These are phyloP conservation scores for Jaltomata sinuosa DNA, from an alignment of 257 asterid genomes.

Conservation along the genomic window DNA sequence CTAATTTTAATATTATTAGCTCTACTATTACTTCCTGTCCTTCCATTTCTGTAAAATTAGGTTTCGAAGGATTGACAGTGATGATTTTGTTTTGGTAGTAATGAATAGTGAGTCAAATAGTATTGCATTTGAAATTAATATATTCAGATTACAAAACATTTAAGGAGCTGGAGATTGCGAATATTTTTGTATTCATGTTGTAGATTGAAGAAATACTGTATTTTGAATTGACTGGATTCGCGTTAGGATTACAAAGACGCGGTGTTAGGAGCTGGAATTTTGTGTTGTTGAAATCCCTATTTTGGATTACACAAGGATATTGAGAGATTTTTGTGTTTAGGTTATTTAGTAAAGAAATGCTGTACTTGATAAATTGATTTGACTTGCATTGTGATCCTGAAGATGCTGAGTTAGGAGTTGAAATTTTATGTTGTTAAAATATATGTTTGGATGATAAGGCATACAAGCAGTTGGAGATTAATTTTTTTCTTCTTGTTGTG, in stretches of 20 bases:
- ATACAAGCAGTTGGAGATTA: not conserved
- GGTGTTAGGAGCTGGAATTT: not conserved
- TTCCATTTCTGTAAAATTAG: not conserved
- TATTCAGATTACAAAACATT: not conserved
- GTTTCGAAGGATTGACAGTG: not conserved
- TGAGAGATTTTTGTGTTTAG: not conserved
- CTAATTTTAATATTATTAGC: conserved; percentile 5
- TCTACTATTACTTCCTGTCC: not conserved
- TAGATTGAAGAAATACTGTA: not conserved
- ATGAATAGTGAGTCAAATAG: not conserved
- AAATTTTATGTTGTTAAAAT: not conserved
- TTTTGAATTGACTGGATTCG: not conserved
- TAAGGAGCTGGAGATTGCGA: not conserved
- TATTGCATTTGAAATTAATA: not conserved
- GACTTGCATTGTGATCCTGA: not conserved
- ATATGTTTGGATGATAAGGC: not conserved
- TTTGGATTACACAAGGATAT: not conserved
- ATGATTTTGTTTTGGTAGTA: not conserved
- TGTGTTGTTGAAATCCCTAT: not conserved
- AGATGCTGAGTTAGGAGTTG: not conserved
- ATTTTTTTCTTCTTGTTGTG: not conserved
- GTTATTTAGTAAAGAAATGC: not conserved
- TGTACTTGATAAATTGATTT: not conserved
- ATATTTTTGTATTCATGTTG: not conserved
- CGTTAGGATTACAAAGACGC: not conserved